phyloP scores from a whole-genome alignment of 495 filamentous ascomycete genomes.

The Aspergillus bertholletiae region DNA sequence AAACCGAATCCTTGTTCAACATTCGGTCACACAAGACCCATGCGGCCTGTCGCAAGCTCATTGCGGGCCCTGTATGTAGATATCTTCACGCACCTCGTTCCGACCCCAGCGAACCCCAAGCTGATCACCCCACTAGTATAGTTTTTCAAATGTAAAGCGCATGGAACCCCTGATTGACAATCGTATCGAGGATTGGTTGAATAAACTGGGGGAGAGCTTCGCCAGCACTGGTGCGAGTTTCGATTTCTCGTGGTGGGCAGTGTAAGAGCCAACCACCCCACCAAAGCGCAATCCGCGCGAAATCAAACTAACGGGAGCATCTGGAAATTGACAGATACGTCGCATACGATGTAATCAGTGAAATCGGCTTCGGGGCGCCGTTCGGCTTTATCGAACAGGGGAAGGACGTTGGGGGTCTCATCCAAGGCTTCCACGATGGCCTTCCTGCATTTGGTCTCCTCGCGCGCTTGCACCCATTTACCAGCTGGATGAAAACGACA shows the following conservation, averaged over 20 bases:
- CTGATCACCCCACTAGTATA: constrained; percentile 39
- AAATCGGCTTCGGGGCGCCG: constrained; percentile 59
- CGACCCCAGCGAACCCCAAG: too few species aligned
- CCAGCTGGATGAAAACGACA: constrained; percentile 50
- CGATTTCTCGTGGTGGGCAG: constrained; percentile 51
- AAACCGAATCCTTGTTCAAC: constrained; percentile 46
- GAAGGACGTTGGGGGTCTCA: constrained; percentile 53
- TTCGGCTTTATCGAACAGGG: constrained; percentile 60
- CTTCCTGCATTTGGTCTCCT: constrained; percentile 48
- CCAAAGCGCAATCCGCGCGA: background rate
- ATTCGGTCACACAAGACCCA: constrained; percentile 47
- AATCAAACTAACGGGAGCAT: background rate
- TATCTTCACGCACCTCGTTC: background rate
- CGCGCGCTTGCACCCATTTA: constrained; percentile 49
- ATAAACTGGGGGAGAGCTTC: constrained; percentile 40
- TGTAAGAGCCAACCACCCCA: constrained; percentile 33
- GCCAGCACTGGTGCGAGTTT: constrained; percentile 39
- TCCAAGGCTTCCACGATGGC: constrained; percentile 47
- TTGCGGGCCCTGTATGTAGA: constrained; percentile 38
- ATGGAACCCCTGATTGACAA: constrained; percentile 51
- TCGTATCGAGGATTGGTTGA: constrained; percentile 40
- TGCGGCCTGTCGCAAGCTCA: constrained; percentile 41
- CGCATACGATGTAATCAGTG: constrained; percentile 62
- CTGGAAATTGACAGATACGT: constrained; percentile 31
- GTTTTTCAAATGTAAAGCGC: constrained; percentile 46